phyloP scores from a whole-genome alignment of 306 rosid species.

The Cucurbita argyrosperma region DNA sequence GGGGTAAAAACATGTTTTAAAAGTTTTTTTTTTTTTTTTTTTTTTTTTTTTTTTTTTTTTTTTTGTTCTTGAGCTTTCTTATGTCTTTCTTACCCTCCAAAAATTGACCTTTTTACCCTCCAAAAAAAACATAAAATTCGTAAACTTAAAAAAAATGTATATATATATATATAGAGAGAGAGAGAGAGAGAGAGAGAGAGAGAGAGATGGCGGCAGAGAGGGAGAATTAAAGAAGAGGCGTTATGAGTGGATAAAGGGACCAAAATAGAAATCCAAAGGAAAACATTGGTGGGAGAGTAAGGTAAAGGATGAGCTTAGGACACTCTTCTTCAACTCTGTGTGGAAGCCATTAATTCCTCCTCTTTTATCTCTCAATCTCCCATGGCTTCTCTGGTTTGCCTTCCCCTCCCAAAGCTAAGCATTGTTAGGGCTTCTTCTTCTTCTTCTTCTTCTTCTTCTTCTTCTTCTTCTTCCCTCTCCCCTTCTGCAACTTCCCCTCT shows the following conservation, averaged over 20 bases:
- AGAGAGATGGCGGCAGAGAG: not conserved
- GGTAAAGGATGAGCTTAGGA: not conserved
- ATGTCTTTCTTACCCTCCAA: too few species aligned
- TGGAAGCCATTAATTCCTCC: not conserved
- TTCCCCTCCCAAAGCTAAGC: constrained; percentile 56
- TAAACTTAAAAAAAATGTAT: too few species aligned
- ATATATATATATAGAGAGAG: too few species aligned
- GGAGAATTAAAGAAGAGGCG: not conserved
- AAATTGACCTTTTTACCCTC: too few species aligned
- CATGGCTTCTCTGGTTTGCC: constrained; percentile 75
- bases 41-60: too few species aligned
- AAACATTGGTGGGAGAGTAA: constrained; percentile 15
- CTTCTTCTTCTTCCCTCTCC: constrained; percentile 14
- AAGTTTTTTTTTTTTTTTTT: too few species aligned
- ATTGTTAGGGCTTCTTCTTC: constrained; percentile 32
- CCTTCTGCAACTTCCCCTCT: constrained; percentile 19
- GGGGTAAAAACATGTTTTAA: too few species aligned
- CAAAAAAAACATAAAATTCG: too few species aligned
- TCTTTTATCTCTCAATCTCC: not conserved
- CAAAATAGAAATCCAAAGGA: not conserved
- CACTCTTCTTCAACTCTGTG: not conserved
- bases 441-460: constrained; percentile 15
- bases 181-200: too few species aligned
- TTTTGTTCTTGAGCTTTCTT: too few species aligned
- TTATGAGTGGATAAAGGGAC: not conserved